Evolutionary conservation across 345 rosid species (phyloP), one percentile per base, ranked within the genome.

Genomic region (Leavenworthia alabamica): DNA sequence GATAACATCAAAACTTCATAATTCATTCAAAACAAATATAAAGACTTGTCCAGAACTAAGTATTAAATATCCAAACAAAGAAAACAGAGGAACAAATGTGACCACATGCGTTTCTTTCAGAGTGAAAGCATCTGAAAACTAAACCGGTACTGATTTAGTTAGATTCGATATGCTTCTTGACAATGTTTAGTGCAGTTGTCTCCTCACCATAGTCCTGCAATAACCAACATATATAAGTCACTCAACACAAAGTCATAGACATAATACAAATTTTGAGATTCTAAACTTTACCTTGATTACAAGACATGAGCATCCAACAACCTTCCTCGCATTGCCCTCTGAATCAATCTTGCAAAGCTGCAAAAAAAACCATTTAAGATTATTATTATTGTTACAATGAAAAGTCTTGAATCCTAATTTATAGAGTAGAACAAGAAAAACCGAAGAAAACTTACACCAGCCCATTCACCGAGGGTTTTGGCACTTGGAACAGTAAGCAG

Each of bases 391-490:
- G 40, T 26, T 6, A 61, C 20, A 9, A 23, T 3, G 1, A 16
- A 13, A 32, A 19, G 27, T 29, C n/a, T 28, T 37, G 20, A 39
- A 7, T 3, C 15, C 1, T 14, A 23, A 8, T 5, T 13, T 13
- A 15, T 15, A 23, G 4, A 27, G n/a, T 8, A 11, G 0, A 33
- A 54, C 7, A 1, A 44, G 20, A 57, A 17, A 3, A 59, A 13
- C 17, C 4, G 23, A n/a, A 28, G 14, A 32, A 4, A 2, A 84
- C 91, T 81, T 78, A 89, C 92, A 40, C 95, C 97, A 64, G 89
- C 92, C 97, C 97, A 89, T 74, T 89, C 97, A n/a, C 95, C 95
- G 1, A 86, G 92, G 17, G 88, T 75, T 68, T 89, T 89, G 16
- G 96, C 90, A 75, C 86, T 82, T 16, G 96, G 94, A 49, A 86